Percentiles rank a stretch among this genome's conserved stretches.
These are phyloP conservation scores for Prunus davidiana DNA, from an alignment of 306 rosid species.

Conservation along the genomic window DNA sequence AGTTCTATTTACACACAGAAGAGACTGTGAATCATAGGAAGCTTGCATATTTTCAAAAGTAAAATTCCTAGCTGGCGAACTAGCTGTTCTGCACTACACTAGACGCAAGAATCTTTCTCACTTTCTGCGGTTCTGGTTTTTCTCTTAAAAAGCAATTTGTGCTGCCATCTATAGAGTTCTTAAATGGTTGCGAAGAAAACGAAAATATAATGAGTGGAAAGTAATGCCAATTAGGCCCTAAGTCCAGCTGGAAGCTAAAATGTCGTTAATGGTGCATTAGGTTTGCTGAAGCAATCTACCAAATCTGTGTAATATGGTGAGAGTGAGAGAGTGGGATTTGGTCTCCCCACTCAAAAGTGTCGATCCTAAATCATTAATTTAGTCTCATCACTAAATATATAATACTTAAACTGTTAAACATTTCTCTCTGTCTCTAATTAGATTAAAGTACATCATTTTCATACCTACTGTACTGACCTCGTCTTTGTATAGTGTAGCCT, in stretches of 20 bases:
- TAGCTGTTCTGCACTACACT: constrained; percentile 2
- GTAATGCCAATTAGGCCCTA: too few species aligned
- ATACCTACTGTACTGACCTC: too few species aligned
- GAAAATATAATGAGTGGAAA: too few species aligned
- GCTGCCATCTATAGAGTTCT: too few species aligned
- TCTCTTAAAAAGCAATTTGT: too few species aligned
- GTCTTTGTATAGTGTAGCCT: too few species aligned
- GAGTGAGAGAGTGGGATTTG: neutral
- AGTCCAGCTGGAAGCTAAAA: neutral
- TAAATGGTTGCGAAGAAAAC: too few species aligned
- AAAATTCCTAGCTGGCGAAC: neutral
- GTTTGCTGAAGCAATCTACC: neutral
- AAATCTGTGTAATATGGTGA: neutral
- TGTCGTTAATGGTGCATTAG: neutral
- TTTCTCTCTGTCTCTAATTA: neutral
- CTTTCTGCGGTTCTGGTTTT: neutral
- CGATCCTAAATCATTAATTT: neutral
- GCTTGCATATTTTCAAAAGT: neutral
- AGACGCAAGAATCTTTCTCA: neutral
- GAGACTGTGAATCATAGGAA: neutral
- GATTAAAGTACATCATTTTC: neutral
- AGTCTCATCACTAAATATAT: neutral
- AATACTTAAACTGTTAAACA: too few species aligned
- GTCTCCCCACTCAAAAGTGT: neutral
- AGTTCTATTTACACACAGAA: neutral